Evolutionary conservation across 306 rosid species (phyloP), one percentile per base, ranked within the genome.

Genomic region (Fagus sylvatica): DNA sequence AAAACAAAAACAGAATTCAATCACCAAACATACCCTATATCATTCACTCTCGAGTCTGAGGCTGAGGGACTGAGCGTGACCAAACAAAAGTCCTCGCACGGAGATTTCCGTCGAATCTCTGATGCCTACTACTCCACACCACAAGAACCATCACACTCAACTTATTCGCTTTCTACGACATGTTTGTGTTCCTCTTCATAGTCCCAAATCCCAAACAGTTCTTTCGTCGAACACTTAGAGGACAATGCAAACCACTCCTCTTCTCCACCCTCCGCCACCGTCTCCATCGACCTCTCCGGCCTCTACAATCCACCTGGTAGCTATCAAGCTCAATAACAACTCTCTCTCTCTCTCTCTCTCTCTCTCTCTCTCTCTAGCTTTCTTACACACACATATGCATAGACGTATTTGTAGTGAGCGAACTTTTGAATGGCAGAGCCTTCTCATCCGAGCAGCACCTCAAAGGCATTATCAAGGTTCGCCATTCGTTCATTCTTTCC

Each of bases 371-470:
- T 8, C 9, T 36, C 60, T 65, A 46, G 51, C 15, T 46, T 61
- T 22, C 9, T 30, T 11, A 42, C 2, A n/a, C 28, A 10, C 2
- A 46, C 3, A 17, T 72, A n/a, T 73, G 11, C 51, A 46, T 10
- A 22, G 0, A 22, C 28, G 28, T 22, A 22, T 22, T 22, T 8
- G 4, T 19, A 39, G 10, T 33, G 37, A 0, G 51, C 48, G 17
- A 56, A 41, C 28, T 46, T 51, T 54, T 74, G 67, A 46, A 32
- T 33, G 61, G 57, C 86, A 86, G 93, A 78, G 72, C 87, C 82
- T 79, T 86, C 88, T 32, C 89, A 84, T 82, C 93, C 1, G 90
- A 86, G 83, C 86, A 82, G 81, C 93, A 89, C 62, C 89, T 89
- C 79, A 89, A 88, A 17, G 88, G 85, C 60, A 88, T 88, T 55